Evolutionary conservation across 2,329 filamentous ascomycete genomes (phyloP), one percentile per base, ranked within the genome.

Genomic region (Coniella vitis): DNA sequence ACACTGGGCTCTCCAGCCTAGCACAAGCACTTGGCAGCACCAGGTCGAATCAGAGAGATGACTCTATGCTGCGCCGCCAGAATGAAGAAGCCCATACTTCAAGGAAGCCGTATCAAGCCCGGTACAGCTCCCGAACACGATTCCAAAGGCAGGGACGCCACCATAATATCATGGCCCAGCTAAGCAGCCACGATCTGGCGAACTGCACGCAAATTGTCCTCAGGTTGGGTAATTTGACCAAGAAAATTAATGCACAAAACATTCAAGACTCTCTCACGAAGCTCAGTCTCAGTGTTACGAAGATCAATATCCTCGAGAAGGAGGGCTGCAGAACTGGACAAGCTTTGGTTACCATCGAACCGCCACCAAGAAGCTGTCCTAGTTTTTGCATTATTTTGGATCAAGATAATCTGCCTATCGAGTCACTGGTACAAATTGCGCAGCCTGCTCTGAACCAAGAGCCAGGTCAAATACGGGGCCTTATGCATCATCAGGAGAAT

Each of bases 311-410:
- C 1, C 73, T 69, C 42, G 72, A 77, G 40, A 59, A 67, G 42
- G 52, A 56, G 5, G 54, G 65, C 25, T 65, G 75, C 21, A 59
- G 65, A 47, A 63, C 63, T 29, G 65, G 67, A 0, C 61, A 37
- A 20, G 80, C 69, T 1, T 72, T 67, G 16, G 63, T 87, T 31
- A 69, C 67, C 2, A 85, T 86, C 53, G 75, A 72, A 60, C 81
- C 81, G 0, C 75, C 78, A 0, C 79, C 81, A 0, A 39, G 17
- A 14, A 36, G 32, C 17, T 53, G 48, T 13, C n/a, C 5, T 7
- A 22, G 51, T 13, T 8, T 3, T 14, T 42, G 45, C 14, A 13
- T 21, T 36, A 45, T 53, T 17, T 25, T 34, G 13, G 36, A 35
- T 13, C 10, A 31, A 12, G 39, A 48, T 20, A 29, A 13, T 17